Evolutionary conservation across 1,139 yeast genomes (phyloP).

Genomic region (Scheffersomyces illinoinensis): DNA sequence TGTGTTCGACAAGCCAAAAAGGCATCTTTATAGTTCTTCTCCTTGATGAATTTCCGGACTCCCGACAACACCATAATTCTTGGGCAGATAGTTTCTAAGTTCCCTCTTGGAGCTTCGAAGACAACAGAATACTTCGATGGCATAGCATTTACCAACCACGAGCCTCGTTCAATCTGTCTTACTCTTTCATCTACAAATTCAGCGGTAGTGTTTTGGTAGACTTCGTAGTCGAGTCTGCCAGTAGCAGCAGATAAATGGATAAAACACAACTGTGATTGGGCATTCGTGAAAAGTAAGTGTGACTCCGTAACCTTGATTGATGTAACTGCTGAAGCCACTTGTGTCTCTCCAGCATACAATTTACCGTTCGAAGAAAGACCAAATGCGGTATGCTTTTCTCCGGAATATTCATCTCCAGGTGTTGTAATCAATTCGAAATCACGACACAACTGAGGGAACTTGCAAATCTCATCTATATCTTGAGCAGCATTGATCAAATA

Average conservation of each 20-base stretch:
- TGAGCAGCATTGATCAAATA: constrained; percentile 35
- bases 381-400: constrained; percentile 48
- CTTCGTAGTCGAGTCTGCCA: constrained; percentile 15
- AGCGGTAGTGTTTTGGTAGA: constrained; percentile 13
- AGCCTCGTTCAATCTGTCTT: constrained; percentile 89
- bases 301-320: constrained; percentile 74
- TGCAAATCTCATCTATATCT: constrained; percentile 32
- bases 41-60: constrained; percentile 68
- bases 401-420: constrained; percentile 25
- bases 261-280: constrained; percentile 81
- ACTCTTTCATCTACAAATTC: constrained; percentile 71
- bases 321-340: constrained; percentile 77
- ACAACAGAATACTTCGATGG: constrained; percentile 85
- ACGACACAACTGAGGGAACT: constrained; percentile 71
- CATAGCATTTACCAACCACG: constrained; percentile 72
- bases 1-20: constrained; percentile 85
- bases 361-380: constrained; percentile 78
- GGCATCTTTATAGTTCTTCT: constrained; percentile 63
- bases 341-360: constrained; percentile 62
- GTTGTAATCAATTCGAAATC: constrained; percentile 54
- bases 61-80: constrained; percentile 87
- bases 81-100: constrained; percentile 90
- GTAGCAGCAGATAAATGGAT: constrained; percentile 60
- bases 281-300: constrained; percentile 82
- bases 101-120: constrained; percentile 94